phyloP scores from a whole-genome alignment of 2,329 filamentous ascomycete species.

The Penicillium frequentans region DNA sequence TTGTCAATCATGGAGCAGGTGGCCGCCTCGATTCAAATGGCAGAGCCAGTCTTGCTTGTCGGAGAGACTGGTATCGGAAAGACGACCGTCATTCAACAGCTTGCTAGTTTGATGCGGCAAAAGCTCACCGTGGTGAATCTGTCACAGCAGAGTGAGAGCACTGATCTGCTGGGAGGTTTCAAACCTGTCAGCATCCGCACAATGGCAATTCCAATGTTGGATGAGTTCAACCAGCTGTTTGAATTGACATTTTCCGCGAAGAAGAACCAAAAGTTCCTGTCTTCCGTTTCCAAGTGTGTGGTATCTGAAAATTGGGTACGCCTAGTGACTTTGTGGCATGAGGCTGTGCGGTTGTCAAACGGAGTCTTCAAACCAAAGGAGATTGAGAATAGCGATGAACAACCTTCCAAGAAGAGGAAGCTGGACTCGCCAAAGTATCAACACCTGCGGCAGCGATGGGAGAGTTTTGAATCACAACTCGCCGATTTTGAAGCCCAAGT shows the following conservation, averaged over 20 bases:
- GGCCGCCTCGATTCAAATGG: constrained; percentile 74
- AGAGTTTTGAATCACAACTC: constrained; percentile 71
- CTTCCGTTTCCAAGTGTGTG: constrained; percentile 75
- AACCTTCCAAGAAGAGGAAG: constrained; percentile 71
- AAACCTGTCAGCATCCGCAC: constrained; percentile 92
- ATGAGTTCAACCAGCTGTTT: constrained; percentile 91
- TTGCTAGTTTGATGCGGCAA: constrained; percentile 79
- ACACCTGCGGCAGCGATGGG: constrained; percentile 71
- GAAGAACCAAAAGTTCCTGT: constrained; percentile 84
- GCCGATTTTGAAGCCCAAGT: constrained; percentile 75
- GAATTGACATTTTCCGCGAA: constrained; percentile 80
- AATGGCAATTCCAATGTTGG: constrained; percentile 83
- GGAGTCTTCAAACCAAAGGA: constrained; percentile 58
- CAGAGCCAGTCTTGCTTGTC: constrained; percentile 91
- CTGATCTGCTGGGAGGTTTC: constrained; percentile 93
- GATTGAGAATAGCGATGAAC: constrained; percentile 48
- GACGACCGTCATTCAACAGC: constrained; percentile 90
- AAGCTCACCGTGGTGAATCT: constrained; percentile 91
- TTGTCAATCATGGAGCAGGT: constrained; percentile 85
- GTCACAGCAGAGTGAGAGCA: constrained; percentile 95
- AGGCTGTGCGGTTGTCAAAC: constrained; percentile 84
- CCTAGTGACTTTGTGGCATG: constrained; percentile 80
- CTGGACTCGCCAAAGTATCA: constrained; percentile 54
- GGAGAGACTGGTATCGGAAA: constrained; percentile 99
- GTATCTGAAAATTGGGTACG: constrained; percentile 84